A percentile compares a stretch with the other conserved stretches of the same genome.
Evolutionary conservation across 2,329 filamentous ascomycete species (phyloP).

Genomic region (Exutisphaerella laricina): DNA sequence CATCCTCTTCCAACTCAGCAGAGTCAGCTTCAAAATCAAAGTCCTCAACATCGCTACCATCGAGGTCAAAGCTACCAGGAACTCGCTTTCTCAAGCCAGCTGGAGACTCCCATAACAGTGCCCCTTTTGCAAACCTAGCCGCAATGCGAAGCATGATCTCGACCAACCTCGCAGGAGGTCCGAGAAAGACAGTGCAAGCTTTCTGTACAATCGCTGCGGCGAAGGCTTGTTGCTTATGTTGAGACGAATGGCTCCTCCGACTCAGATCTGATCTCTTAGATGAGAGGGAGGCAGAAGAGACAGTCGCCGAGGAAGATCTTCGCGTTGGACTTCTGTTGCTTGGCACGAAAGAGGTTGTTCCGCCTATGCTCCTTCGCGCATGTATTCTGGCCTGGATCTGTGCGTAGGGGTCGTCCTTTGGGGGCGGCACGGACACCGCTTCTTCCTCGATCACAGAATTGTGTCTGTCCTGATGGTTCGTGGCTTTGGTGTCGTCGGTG

Average conservation of each 20-base stretch:
- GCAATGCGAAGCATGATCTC: slow-evolving; percentile 76
- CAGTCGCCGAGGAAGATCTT: slow-evolving; percentile 35
- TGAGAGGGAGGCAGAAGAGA: slow-evolving; percentile 17
- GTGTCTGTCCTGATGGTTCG: too few relatives aligned
- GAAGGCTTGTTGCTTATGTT: slow-evolving; percentile 20
- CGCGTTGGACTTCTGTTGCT: slow-evolving; percentile 34
- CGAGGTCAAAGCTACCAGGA: slow-evolving; percentile 53
- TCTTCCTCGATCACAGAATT: too few relatives aligned
- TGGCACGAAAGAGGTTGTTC: slow-evolving; percentile 32
- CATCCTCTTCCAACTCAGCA: slow-evolving; percentile 39
- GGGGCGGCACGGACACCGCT: too few relatives aligned
- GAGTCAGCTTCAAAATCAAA: slow-evolving; percentile 25
- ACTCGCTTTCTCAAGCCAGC: slow-evolving; percentile 46
- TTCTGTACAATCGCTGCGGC: slow-evolving; percentile 60
- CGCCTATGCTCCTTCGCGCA: slow-evolving; percentile 31
- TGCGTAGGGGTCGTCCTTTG: slow-evolving; percentile 26
- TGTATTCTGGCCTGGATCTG: slow-evolving; percentile 33
- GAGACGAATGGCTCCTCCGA: slow-evolving; percentile 9
- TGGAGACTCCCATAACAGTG: slow-evolving; percentile 29
- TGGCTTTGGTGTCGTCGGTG: too few relatives aligned
- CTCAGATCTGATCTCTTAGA: slow-evolving; percentile 11
- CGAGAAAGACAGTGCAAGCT: slow-evolving; percentile 69
- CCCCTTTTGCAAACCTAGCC: slow-evolving; percentile 59
- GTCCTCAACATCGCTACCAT: slow-evolving; percentile 51
- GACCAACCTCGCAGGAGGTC: slow-evolving; percentile 74